phyloP scores from a whole-genome alignment of 2,329 filamentous ascomycete genomes.

The Diaporthe helianthi region DNA sequence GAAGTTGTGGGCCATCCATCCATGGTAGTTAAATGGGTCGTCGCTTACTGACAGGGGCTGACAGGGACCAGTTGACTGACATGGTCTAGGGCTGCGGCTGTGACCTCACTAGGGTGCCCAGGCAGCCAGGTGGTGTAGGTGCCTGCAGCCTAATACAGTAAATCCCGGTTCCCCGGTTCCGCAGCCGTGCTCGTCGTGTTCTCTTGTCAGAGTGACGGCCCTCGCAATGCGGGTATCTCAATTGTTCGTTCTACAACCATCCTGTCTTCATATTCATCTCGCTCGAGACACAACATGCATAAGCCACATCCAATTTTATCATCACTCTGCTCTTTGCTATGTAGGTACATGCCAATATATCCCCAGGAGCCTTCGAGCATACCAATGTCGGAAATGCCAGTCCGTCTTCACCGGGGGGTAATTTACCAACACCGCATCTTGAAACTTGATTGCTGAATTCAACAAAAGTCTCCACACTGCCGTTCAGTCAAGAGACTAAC shows the following conservation, averaged over 20 bases:
- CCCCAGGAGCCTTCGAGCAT: no score
- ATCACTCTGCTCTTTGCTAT: not conserved
- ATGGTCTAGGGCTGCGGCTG: constrained; percentile 10
- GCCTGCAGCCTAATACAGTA: no score
- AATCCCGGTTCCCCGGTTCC: not conserved
- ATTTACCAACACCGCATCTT: no score
- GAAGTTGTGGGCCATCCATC: not conserved
- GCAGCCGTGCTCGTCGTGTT: not conserved
- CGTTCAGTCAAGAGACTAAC: no score
- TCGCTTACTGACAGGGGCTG: not conserved
- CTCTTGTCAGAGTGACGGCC: no score
- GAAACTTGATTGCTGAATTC: no score
- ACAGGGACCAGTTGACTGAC: no score
- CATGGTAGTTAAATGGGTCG: not conserved
- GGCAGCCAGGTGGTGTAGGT: no score
- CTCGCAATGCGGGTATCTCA: not conserved
- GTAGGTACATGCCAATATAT: not conserved
- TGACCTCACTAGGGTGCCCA: not conserved
- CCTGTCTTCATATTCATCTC: not conserved
- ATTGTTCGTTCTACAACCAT: not conserved
- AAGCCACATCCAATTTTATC: not conserved
- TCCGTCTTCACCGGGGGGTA: no score
- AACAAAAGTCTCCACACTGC: no score
- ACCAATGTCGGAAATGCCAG: no score
- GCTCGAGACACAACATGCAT: not conserved